Evolutionary conservation across 1,284 basidiomycete genomes (phyloP), one percentile per base, ranked within the genome.

Genomic region (Retiboletus flavoniger): DNA sequence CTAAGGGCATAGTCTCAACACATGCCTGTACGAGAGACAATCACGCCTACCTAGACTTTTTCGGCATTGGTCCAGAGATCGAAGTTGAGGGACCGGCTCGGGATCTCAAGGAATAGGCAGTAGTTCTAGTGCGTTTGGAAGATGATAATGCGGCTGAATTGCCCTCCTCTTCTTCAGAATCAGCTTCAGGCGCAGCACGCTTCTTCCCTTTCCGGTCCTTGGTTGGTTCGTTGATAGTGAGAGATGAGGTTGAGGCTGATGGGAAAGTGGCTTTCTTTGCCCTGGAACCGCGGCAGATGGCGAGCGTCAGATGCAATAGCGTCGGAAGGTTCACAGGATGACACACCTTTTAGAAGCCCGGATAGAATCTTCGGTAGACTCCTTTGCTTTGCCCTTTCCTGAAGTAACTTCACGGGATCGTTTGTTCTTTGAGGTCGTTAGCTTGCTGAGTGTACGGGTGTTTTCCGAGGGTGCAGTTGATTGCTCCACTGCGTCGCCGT

Each of bases 121-220:
- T 66, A 29, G 75, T 74, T 57, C 79, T 79, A 49, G 76, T 75
- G 60, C 84, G 82, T 72, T 90, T 90, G 56, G 74, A 75, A 47
- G 82, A 62, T 47, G 72, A 68, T 50, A 74, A 66, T 56, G 70
- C 55, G 53, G 71, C 76, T 54, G 79, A 72, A 53, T 73, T 74
- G 60, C 70, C 65, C 48, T 66, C 68, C 50, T 79, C 76, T 69
- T 88, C 85, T 72, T 88, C 85, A 48, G 82, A 82, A 58, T 73
- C 71, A 40, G 75, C 72, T 73, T 90, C 88, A 46, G 87, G 85
- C 24, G 76, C 80, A 42, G 89, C 89, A 63, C 89, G 89, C 75
- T 92, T 92, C 83, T 92, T 92, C 59, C 89, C 89, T 74, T 92
- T 92, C 60, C 73, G 70, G 72, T 91, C 88, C 65, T 79, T 80